Evolutionary conservation across 768 basidiomycete species (phyloP), one percentile per base, ranked within the genome.

Genomic region (Baorangia bicolor): DNA sequence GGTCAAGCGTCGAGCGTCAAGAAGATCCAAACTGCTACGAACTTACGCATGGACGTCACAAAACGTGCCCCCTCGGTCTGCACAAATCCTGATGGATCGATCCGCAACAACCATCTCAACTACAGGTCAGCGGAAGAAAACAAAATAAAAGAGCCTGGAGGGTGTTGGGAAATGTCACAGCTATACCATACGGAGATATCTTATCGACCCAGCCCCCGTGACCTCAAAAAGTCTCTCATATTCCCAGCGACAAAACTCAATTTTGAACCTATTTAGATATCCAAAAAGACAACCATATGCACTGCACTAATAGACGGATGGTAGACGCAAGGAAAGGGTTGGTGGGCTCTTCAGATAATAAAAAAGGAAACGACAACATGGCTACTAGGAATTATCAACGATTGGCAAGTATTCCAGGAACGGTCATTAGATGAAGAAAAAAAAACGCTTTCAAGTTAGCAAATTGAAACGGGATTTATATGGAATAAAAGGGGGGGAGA

Each of bases 61-160:
- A 73, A 94, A 96, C 0, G 93, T 97, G 5, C 94, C 94, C 34
- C 94, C 94, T 73, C 92, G 77, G 71, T 94, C 92, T 8, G 90
- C 89, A 63, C 90, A 92, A 58, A 94, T 92, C 50, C 86, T 81
- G 55, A 94, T 87, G 13, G 91, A 94, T 62, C 80, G 81, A 67
- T 90, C 85, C 21, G 88, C 87, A 44, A 91, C 71, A 14, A 62
- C 58, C 54, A 64, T 59, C 60, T 42, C n/a, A 27, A 30, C 18
- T 39, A 23, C 16, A 21, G 34, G 16, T 28, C 27, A 23, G 39
- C 11, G 13, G 5, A 5, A 12, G 30, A 20, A 13, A 25, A n/a
- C n/a, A n/a, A n/a, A n/a, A n/a, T n/a, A n/a, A 28, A n/a, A 49
- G 21, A 23, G 12, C 25, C 21, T 20, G n/a, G 13, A 23, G 12